Conservation (phyloP, 2,329 filamentous ascomycete species). For the Pseudovirgaria hyperparasitica region DNA sequence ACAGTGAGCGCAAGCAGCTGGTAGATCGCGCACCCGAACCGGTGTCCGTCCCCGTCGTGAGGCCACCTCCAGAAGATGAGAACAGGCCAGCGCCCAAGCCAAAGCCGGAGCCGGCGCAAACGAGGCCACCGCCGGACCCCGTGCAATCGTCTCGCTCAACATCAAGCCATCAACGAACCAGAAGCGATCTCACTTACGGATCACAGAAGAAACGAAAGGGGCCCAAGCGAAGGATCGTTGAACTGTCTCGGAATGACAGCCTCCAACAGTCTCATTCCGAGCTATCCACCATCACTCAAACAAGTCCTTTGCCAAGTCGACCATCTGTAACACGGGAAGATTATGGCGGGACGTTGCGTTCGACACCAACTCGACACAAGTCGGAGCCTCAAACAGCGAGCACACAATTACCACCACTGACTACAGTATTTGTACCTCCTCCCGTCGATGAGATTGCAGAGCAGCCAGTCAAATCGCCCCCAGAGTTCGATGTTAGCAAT, state of each 20-base stretch:
- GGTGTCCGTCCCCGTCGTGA: conserved; percentile 65
- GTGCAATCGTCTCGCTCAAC: too few relatives aligned
- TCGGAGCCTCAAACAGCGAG: too few relatives aligned
- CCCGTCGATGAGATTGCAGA: too few relatives aligned
- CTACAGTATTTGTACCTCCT: conserved; percentile 15
- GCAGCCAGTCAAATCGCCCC: conserved; percentile 8
- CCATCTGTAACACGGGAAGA: too few relatives aligned
- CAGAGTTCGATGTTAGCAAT: conserved; percentile 54
- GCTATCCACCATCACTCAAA: too few relatives aligned
- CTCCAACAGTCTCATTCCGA: conserved; percentile 17
- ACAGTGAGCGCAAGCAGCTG: conserved; percentile 71
- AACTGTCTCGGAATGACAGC: conserved; percentile 38
- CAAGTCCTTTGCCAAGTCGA: background rate
- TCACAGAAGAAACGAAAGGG: conserved; percentile 46
- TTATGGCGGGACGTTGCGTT: too few relatives aligned
- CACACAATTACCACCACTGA: conserved; percentile 18
- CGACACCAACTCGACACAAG: too few relatives aligned
- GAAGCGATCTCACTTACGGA: conserved; percentile 19
- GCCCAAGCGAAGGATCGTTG: conserved; percentile 44
- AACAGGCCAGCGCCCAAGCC: conserved; percentile 47
- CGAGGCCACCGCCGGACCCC: conserved; percentile 4
- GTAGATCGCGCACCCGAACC: conserved; percentile 69
- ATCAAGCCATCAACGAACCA: conserved; percentile 20
- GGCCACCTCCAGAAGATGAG: conserved; percentile 50
- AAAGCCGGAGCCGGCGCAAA: conserved; percentile 30